These are phyloP conservation scores for Aristolochia contorta DNA, from an alignment of 164 flowering plant species.

Conservation along the genomic window DNA sequence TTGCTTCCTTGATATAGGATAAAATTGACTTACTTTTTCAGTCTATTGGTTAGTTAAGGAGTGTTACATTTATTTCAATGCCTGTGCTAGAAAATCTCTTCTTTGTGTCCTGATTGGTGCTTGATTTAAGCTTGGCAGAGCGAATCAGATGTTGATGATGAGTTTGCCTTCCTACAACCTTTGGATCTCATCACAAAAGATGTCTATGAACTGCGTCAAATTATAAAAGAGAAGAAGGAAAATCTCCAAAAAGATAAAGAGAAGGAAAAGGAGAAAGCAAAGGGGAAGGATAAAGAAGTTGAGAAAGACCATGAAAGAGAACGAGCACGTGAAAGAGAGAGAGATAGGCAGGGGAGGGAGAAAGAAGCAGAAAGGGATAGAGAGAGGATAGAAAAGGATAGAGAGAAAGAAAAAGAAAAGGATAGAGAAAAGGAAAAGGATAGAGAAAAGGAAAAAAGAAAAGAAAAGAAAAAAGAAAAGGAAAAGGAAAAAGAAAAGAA, in stretches of 20 bases:
- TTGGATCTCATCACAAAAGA: constrained; percentile 91
- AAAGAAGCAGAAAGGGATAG: constrained; percentile 21
- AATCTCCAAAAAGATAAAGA: constrained; percentile 42
- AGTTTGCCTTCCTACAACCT: constrained; percentile 84
- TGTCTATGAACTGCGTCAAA: constrained; percentile 57
- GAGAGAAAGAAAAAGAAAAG: constrained; percentile 21
- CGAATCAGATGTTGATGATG: constrained; percentile 85
- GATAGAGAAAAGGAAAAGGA: constrained; percentile 40
- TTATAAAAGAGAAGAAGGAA: constrained; percentile 69
- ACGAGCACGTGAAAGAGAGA: constrained; percentile 19
- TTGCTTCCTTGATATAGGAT: constrained; percentile 4
- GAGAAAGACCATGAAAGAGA: constrained; percentile 25
- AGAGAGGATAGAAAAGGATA: constrained; percentile 20
- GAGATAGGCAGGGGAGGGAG: constrained; percentile 19
- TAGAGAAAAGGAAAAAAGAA: constrained; percentile 20
- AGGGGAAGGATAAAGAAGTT: constrained; percentile 29
- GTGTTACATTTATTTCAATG: background rate
- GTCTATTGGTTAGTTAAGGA: background rate
- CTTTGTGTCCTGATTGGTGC: constrained; percentile 16
- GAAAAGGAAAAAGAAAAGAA: constrained; percentile 10
- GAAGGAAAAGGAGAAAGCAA: constrained; percentile 45
- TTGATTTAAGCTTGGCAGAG: constrained; percentile 39
- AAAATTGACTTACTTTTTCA: background rate
- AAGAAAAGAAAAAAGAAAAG: constrained; percentile 17
- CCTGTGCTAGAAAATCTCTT: background rate